phyloP scores from a whole-genome alignment of 2,329 filamentous ascomycete species.

The Colletotrichum sojae region DNA sequence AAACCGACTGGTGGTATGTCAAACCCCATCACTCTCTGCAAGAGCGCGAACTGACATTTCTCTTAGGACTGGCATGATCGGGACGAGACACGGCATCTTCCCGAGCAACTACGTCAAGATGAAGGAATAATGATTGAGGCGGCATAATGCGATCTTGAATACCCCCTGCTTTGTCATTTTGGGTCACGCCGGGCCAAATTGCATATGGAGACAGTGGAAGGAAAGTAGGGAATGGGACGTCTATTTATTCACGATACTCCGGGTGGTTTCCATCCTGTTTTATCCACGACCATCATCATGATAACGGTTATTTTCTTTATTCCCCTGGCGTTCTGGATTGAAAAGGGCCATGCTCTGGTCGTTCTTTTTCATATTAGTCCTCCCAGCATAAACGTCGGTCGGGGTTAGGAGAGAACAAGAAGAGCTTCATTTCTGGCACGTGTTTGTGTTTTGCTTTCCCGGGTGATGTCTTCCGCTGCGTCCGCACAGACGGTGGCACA shows the following conservation, averaged over 20 bases:
- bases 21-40: not conserved
- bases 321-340: slow-evolving; percentile 30
- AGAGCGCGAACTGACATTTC: slow-evolving; percentile 7
- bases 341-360: not conserved
- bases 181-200: slow-evolving; percentile 4
- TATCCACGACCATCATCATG: slow-evolving; percentile 27
- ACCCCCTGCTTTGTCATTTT: slow-evolving; percentile 19
- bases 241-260: slow-evolving; percentile 38
- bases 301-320: slow-evolving; percentile 19
- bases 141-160: slow-evolving; percentile 20
- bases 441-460: not conserved
- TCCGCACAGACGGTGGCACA: slow-evolving; percentile 16
- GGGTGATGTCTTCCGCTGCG: not conserved
- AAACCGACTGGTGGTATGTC: slow-evolving; percentile 92
- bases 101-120: slow-evolving; percentile 85
- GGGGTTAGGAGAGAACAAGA: slow-evolving; percentile 11
- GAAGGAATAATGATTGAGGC: slow-evolving; percentile 56
- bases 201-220: slow-evolving; percentile 4
- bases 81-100: slow-evolving; percentile 89
- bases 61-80: slow-evolving; percentile 87
- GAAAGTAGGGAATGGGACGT: not conserved
- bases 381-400: slow-evolving; percentile 28
- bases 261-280: slow-evolving; percentile 30
- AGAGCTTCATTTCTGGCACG: not conserved
- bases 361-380: slow-evolving; percentile 1